These are phyloP conservation scores for Lodderomyces orthopsilosis DNA, from an alignment of 1,139 yeast genomes.

Conservation along the genomic window DNA sequence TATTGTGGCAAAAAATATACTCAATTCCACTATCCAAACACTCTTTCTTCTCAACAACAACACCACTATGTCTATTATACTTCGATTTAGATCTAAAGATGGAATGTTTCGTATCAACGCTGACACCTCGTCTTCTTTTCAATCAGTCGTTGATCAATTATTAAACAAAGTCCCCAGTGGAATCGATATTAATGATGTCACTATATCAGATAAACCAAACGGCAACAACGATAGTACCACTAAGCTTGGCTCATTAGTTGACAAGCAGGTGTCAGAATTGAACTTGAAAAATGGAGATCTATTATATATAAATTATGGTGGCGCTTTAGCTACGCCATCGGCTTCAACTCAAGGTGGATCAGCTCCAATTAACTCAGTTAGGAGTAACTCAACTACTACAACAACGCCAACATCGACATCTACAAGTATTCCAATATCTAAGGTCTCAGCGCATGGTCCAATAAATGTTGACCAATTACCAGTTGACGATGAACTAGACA, in stretches of 20 bases:
- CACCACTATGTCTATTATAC: conserved; percentile 10
- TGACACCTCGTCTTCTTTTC: conserved; percentile 47
- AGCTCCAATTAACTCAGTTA: conserved; percentile 55
- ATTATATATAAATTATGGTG: conserved; percentile 56
- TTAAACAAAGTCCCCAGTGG: conserved; percentile 30
- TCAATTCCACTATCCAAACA: no score
- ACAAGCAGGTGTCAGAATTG: conserved; percentile 47
- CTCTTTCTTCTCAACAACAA: neutral
- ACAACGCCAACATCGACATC: conserved; percentile 9
- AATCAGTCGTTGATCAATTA: conserved; percentile 45
- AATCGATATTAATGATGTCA: conserved; percentile 25
- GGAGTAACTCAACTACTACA: conserved; percentile 11
- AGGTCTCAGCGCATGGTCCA: conserved; percentile 17
- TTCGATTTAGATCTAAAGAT: conserved; percentile 80
- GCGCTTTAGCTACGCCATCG: conserved; percentile 13
- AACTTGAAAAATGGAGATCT: conserved; percentile 83
- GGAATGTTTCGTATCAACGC: conserved; percentile 74
- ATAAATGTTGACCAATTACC: conserved; percentile 41
- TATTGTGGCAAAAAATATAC: neutral
- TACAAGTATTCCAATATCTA: conserved; percentile 1
- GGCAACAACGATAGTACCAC: neutral
- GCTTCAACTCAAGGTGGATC: conserved; percentile 56
- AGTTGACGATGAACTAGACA: conserved; percentile 69
- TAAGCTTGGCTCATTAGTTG: conserved; percentile 13
- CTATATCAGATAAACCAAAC: conserved; percentile 45